phyloP scores from a whole-genome alignment of 176 grass and related monocot genomes.

The Miscanthus lutarioriparius region DNA sequence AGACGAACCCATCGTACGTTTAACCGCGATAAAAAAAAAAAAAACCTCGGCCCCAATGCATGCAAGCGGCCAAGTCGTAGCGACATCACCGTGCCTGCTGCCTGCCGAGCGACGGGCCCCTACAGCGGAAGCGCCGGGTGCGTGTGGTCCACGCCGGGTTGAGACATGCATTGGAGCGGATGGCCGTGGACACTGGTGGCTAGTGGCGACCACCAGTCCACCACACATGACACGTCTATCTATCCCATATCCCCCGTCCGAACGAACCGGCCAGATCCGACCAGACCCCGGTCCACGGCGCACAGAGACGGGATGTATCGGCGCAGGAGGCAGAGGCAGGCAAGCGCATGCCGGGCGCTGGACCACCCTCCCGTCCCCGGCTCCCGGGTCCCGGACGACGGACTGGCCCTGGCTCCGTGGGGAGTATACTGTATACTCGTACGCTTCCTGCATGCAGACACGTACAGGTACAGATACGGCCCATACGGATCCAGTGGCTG shows the following conservation, averaged over 20 bases:
- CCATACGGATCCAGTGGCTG: neutral
- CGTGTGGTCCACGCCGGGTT: slow-evolving; percentile 13
- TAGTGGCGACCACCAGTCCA: neutral
- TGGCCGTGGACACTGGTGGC: neutral
- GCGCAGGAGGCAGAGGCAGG: slow-evolving; percentile 33
- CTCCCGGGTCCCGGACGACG: neutral
- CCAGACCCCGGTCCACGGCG: slow-evolving; percentile 63
- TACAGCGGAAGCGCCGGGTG: neutral
- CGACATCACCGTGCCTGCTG: neutral
- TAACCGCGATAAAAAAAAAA: too few relatives aligned
- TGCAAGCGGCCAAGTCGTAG: neutral
- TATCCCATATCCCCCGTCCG: neutral
- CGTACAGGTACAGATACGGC: slow-evolving; percentile 18
- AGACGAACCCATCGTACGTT: neutral
- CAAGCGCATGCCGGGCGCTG: slow-evolving; percentile 22
- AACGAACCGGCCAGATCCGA: slow-evolving; percentile 50
- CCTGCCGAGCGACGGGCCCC: too few relatives aligned
- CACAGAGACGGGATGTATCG: slow-evolving; percentile 44
- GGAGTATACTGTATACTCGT: neutral
- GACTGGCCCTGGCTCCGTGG: neutral
- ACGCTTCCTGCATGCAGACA: neutral
- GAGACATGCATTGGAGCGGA: neutral
- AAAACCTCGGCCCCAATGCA: too few relatives aligned
- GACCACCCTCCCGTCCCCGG: slow-evolving; percentile 25
- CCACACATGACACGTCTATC: neutral